Base-by-base conservation (phyloP, 2,329 filamentous ascomycete genomes). In the Colletotrichum truncatum region DNA sequence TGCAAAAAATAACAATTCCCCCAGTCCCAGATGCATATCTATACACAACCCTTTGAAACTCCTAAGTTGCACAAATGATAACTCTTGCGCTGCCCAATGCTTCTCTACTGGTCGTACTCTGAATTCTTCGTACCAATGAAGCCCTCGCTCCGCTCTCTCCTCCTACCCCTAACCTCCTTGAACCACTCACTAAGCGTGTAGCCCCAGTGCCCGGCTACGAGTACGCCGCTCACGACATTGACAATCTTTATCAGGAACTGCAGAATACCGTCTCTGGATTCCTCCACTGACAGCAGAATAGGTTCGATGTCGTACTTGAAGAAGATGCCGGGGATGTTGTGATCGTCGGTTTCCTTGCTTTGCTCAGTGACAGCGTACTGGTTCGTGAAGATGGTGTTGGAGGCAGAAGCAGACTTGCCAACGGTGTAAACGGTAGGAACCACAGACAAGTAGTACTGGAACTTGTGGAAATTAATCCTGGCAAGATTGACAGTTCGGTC, bases 241-340 rank as follows among this genome's bases (percentile, higher is more conserved):
- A 98, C 90, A 53, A 98, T 80, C 75, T 95, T 89, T 69, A 98
- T 86, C 45, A 94, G 67, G 71, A 99, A 88, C 23, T 86, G 84
- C 69, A 97, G 79, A 64, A 97, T 83, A 43, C 92, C 85, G 62
- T 91, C 90, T 74, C 94, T 89, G 73, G 89, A 89, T 81, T 98
- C 95, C 67, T 91, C 91, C 41, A 99, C 91, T 26, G 91, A 90
- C 56, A 99, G 84, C 76, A 96, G 82, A 72, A 99, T 94, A 2
- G 96, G 96, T 83, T 99, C 96, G 72, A 99, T 98, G 76, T 98
- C 95, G 81, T 97, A 99, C 82, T 98, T 99, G 86, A 99, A 93
- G 77, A 98, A 99, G 67, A 99, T 89, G 30, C 96, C 96, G 0
- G 96, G 96, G 1, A 98, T 87, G 64, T 83, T 81, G 71, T 84